phyloP scores from a whole-genome alignment of 1,284 basidiomycete genomes.

The Fomitopsis betulina region DNA sequence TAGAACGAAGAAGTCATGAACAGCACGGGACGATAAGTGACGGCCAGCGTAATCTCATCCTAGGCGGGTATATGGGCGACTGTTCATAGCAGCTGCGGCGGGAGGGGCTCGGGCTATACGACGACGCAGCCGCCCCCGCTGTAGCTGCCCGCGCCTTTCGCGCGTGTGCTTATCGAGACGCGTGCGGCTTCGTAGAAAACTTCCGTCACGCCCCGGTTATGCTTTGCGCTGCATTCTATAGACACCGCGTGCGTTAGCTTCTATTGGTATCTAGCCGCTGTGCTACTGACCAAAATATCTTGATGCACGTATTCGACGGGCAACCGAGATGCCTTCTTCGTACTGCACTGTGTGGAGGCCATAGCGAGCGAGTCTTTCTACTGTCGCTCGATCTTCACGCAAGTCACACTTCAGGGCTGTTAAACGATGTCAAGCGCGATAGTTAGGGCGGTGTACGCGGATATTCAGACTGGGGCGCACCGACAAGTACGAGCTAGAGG shows the following conservation, averaged over 20 bases:
- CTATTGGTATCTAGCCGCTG: not conserved
- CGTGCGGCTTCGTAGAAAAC: slow-evolving; percentile 89
- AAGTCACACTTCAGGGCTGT: slow-evolving; percentile 93
- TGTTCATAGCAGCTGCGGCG: not conserved
- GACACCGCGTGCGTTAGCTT: not conserved
- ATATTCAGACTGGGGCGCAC: slow-evolving; percentile 40
- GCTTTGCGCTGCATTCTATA: slow-evolving; percentile 92
- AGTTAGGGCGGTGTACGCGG: not conserved
- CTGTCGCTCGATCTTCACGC: slow-evolving; percentile 68
- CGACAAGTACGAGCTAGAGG: slow-evolving; percentile 77
- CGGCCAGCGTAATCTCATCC: not conserved
- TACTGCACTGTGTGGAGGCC: slow-evolving; percentile 77
- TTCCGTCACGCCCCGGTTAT: slow-evolving; percentile 90
- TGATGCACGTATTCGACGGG: slow-evolving; percentile 86
- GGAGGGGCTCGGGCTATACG: slow-evolving; percentile 1
- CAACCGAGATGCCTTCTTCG: slow-evolving; percentile 85
- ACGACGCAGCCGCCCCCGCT: slow-evolving; percentile 30
- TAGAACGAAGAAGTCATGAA: not conserved
- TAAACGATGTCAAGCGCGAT: not conserved
- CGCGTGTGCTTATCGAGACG: slow-evolving; percentile 71
- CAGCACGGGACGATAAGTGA: not conserved
- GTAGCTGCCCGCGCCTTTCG: slow-evolving; percentile 56
- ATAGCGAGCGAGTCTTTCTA: slow-evolving; percentile 65
- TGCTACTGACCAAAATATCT: slow-evolving; percentile 77
- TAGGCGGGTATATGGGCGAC: not conserved